phyloP scores from a whole-genome alignment of 495 filamentous ascomycete species.

The Immersiella caudata region DNA sequence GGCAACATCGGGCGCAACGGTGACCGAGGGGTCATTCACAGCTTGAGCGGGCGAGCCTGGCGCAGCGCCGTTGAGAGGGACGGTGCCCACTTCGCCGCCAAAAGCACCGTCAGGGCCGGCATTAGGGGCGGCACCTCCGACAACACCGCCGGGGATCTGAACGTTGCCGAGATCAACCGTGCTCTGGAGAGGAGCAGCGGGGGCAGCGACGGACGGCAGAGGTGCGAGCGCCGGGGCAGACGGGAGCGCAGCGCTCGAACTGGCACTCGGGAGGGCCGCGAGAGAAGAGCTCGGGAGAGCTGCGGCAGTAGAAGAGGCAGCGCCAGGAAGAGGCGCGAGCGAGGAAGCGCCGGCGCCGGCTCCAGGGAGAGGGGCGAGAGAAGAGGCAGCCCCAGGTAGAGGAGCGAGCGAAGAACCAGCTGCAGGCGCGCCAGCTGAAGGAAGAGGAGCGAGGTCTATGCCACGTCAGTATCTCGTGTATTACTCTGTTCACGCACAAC shows the following conservation, averaged over 20 bases:
- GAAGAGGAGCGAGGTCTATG: not conserved
- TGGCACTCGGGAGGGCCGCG: not conserved
- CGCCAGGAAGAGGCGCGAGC: not conserved
- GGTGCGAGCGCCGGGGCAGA: not conserved
- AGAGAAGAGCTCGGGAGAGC: not conserved
- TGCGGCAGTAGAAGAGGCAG: not conserved
- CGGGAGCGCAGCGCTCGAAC: not conserved
- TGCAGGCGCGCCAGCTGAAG: not conserved
- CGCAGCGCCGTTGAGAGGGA: conserved; percentile 25
- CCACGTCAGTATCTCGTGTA: not conserved
- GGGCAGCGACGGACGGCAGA: not conserved
- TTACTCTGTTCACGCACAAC: not conserved
- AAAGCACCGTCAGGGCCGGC: conserved; percentile 25
- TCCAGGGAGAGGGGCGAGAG: not conserved
- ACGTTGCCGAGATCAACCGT: conserved; percentile 22
- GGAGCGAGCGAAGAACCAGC: not conserved
- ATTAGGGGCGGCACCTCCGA: not conserved
- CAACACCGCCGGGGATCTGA: conserved; percentile 2
- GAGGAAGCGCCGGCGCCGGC: not conserved
- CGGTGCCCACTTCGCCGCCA: conserved; percentile 28
- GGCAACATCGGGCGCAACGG: conserved; percentile 28
- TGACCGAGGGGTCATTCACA: conserved; percentile 23
- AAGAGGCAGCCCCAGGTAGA: not conserved
- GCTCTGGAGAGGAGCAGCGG: conserved; percentile 3
- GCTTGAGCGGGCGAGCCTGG: conserved; percentile 25